Evolutionary conservation across 2,329 filamentous ascomycete genomes (phyloP), one percentile per base, ranked within the genome.

Genomic region (Alternaria metachromatica): DNA sequence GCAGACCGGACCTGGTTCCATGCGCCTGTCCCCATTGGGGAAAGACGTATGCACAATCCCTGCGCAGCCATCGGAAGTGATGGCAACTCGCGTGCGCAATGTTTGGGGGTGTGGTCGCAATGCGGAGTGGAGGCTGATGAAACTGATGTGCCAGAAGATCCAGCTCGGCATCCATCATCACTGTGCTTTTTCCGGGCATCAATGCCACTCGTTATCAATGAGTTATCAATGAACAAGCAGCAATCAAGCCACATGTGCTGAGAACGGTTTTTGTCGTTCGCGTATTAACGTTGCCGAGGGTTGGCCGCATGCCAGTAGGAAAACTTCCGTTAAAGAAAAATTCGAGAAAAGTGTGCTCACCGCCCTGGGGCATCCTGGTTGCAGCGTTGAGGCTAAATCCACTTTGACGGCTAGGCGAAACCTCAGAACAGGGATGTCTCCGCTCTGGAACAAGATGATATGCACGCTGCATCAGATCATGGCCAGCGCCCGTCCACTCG

Each of bases 401-500:
- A 63, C 67, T 71, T 73, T 66, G 54, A 51, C 60, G 62, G 64
- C 58, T 66, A 69, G 67, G 49, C 67, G 70, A 75, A 73, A 64
- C 63, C 55, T 56, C 26, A 55, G 49, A 28, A 56, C 74, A 72
- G 68, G 75, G 70, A 68, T 68, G 55, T 67, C 67, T 72, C 72
- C 63, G 64, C 55, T 55, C 65, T 71, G 69, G 69, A 67, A 63
- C 71, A 57, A 63, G 63, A 73, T 71, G 71, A 69, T 70, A 77
- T 79, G 75, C 75, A 76, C 72, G 65, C 71, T 71, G 72, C 72
- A 70, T 73, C 74, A 75, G 71, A 78, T 75, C 70, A 75, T 72
- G 69, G 67, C 55, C 58, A 46, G 49, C 55, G 56, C 45, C 61
- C 66, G 60, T 61, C 68, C 66, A 64, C 53, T 64, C 63, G 65